Evolutionary conservation across 2,329 filamentous ascomycete genomes (phyloP).

Genomic region (Pseudocercospora eumusae): DNA sequence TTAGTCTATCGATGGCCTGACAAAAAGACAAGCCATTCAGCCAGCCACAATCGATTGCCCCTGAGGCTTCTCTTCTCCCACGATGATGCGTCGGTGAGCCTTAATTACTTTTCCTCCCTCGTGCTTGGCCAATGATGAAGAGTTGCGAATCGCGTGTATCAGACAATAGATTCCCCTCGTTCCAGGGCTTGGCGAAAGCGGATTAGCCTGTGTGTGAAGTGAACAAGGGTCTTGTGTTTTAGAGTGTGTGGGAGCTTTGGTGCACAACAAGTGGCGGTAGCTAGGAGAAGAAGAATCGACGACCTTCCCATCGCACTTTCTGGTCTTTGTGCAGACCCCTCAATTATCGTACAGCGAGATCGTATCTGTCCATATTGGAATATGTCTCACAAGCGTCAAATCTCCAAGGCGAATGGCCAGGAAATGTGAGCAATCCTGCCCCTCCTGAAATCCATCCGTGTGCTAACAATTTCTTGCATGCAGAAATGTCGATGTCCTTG

Average conservation of each 20-base stretch:
- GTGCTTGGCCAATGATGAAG: not conserved
- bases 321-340: not conserved
- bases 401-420: constrained; percentile 40
- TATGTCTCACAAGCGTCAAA: constrained; percentile 36
- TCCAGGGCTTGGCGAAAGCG: not conserved
- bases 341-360: not conserved
- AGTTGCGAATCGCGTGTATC: not conserved
- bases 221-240: not conserved
- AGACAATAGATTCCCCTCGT: not conserved
- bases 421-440: constrained; percentile 33
- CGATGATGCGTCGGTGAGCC: not conserved
- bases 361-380: constrained; percentile 16
- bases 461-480: constrained; percentile 50
- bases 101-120: not conserved
- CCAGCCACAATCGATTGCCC: not conserved
- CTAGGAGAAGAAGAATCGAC: not conserved
- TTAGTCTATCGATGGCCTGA: not conserved
- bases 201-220: not conserved
- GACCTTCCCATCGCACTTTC: not conserved
- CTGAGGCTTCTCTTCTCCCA: not conserved
- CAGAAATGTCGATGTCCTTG: constrained; percentile 94
- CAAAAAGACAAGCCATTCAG: not conserved
- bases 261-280: not conserved
- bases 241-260: not conserved
- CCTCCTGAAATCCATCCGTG: not conserved